Base-by-base conservation (phyloP, 148 eudicot genomes). In the Chenopodium formosanum region DNA sequence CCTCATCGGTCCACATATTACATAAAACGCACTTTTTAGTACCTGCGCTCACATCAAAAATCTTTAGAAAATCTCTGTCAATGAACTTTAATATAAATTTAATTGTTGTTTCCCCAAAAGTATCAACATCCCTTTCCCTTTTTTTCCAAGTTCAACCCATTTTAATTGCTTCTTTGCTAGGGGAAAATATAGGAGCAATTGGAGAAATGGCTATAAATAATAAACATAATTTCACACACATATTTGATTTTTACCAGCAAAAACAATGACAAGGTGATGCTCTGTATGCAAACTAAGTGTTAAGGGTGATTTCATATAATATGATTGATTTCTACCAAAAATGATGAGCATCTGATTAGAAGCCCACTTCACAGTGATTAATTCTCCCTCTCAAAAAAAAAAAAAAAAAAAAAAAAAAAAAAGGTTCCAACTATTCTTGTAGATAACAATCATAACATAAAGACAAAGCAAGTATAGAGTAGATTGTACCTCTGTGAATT, bases 401-500 rank as follows among this genome's bases (percentile, higher is more conserved):
- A 31, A 31, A 31, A 20, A 31, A 31, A 31, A 31, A 31, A 31
- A 31, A 31, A 20, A 23, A 31, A 31, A 31, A 31, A 31, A 31
- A 31, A 31, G 8, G 13, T 34, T 34, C 9, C 47, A 34, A 34
- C 10, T 19, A 31, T 68, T 44, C 31, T 34, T 31, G 58, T 0
- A 34, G 44, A 40, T 40, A 5, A 40, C 44, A 40, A 40, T 40
- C 44, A 68, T 37, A 78, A 2, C 1, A 70, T 68, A 53, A 11
- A 16, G 40, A 65, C 11, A 76, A 62, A 19, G 31, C 2, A 50
- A 20, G 64, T 34, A 25, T 22, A 29, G 50, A 77, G 75, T 70
- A 29, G 17, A 70, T 31, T 29, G 53, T 89, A 96, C 99, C 99
- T 92, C 80, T 96, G 99, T 63, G 97, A 91, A 86, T 96, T 94